Base-by-base conservation (phyloP, 768 basidiomycete genomes). In the Boletus tomentosulus region DNA sequence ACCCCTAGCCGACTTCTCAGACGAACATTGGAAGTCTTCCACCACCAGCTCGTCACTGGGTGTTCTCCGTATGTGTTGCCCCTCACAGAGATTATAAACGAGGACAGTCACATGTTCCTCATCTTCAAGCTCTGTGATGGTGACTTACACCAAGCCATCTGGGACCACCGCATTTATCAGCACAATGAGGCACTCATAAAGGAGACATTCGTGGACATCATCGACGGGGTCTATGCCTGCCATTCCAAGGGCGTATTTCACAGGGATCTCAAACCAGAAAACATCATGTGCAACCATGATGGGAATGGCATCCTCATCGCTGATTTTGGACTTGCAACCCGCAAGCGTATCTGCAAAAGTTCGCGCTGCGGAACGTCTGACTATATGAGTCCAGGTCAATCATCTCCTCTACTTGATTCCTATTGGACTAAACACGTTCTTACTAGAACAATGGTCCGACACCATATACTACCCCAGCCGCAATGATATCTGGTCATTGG, bases 261-360 rank as follows among this genome's bases (percentile, higher is more conserved):
- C 70, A 86, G 91, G 25, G 90, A 93, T 62, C 79, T 95, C 63
- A 93, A 94, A 69, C 91, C 91, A 1, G 92, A 92, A 66, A 91
- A 86, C 66, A 76, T 92, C 27, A 71, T 93, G 35, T 84, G 81
- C 63, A 78, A 67, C 55, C 71, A 67, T 63, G 82, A 69, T 48
- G 84, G 85, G 15, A 63, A 67, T 39, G 69, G 73, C 56, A 74
- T 91, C 34, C 77, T 76, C 52, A 74, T 92, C 47, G 83, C 87
- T 7, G 91, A 93, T 69, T 93, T 92, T 76, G 91, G 92, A 15
- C 73, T 91, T 39, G 79, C 83, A 0, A 85, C 80, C 7, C 72
- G 70, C 47, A 68, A 71, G 54, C 68, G 65, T 16, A 57, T 78
- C 48, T 80, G 76, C 48, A 66, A 61, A 24, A 79, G 83, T 42